phyloP scores from a whole-genome alignment of 1,139 yeast genomes.

The Scheffersomyces segobiensis region DNA sequence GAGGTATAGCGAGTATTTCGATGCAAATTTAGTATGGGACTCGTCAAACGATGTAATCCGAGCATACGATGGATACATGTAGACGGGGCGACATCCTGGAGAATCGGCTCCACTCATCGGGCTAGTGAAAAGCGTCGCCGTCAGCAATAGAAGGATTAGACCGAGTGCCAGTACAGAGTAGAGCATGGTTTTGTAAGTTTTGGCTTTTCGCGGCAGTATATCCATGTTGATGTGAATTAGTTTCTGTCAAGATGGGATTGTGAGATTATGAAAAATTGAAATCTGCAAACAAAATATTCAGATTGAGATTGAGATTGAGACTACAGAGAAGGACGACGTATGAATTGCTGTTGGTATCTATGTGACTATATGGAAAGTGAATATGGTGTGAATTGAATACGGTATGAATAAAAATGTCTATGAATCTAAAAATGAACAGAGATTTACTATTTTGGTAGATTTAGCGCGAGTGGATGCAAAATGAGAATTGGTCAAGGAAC shows the following conservation, averaged over 20 bases:
- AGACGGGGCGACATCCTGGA: constrained; percentile 55
- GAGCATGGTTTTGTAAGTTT: neutral
- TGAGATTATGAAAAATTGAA: neutral
- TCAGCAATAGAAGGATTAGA: constrained; percentile 14
- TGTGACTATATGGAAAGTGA: neutral
- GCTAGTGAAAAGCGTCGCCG: constrained; percentile 20
- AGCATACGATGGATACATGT: constrained; percentile 80
- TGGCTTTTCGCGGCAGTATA: neutral
- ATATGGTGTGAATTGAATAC: neutral
- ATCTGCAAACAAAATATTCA: neutral
- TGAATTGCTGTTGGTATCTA: neutral
- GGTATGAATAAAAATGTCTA: neutral
- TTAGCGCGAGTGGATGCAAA: neutral
- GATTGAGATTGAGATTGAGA: no score
- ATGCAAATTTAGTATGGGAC: constrained; percentile 68
- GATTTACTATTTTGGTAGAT: neutral
- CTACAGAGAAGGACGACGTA: neutral
- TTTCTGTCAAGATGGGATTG: neutral
- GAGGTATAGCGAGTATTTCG: constrained; percentile 76
- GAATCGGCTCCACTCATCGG: constrained; percentile 32
- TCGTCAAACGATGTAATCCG: constrained; percentile 70
- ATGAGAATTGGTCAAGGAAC: no score
- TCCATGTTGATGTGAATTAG: neutral
- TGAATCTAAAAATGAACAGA: neutral
- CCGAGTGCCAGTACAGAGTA: constrained; percentile 15